Base-by-base conservation (phyloP, 495 filamentous ascomycete species). In the Hyaloscypha variabilis region DNA sequence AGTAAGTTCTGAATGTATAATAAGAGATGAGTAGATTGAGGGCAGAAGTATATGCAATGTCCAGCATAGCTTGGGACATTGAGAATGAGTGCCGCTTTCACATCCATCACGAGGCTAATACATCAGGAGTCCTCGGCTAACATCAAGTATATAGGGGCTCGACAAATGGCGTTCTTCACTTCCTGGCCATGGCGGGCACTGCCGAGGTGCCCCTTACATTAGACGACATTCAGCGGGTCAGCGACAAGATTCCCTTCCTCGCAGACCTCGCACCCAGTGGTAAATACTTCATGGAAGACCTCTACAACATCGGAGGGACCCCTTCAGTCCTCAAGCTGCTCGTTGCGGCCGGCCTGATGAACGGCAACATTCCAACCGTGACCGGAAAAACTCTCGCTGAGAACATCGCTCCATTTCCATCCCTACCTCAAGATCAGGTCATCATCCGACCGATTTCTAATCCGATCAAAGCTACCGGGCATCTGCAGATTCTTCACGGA, bases 121-220 rank as follows among this genome's bases (percentile, higher is more conserved):
- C n/a, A n/a, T n/a, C n/a, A n/a, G n/a, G 34, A 26, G 25, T 29
- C 21, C 29, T 63, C 29, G 39, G 30, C 63, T 65, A 60, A 65
- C 42, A n/a, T n/a, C n/a, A n/a, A n/a, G n/a, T n/a, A 28, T 13
- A 36, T 26, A 62, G 65, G 83, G 91, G 91, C 52, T 90, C 85
- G 58, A 97, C 95, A 50, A 99, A 99, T 73, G 92, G 91, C 53
- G 92, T 97, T 28, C 83, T 99, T 26, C 95, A 99, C 74, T 91
- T 97, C 74, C 84, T 99, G 39, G 95, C 95, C 65, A 97, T 97
- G 90, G 95, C 95, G 42, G 88, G 89, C 66, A 93, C 92, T 1
- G 95, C 95, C 39, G 91, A 88, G 64, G 89, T 97, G 0, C 83
- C 89, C 14, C 80, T 99, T 5, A 91, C 90, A 0, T 77, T 99